Evolutionary conservation across 2,329 filamentous ascomycete genomes (phyloP), one percentile per base, ranked within the genome.

Genomic region (Xylaria digitata): DNA sequence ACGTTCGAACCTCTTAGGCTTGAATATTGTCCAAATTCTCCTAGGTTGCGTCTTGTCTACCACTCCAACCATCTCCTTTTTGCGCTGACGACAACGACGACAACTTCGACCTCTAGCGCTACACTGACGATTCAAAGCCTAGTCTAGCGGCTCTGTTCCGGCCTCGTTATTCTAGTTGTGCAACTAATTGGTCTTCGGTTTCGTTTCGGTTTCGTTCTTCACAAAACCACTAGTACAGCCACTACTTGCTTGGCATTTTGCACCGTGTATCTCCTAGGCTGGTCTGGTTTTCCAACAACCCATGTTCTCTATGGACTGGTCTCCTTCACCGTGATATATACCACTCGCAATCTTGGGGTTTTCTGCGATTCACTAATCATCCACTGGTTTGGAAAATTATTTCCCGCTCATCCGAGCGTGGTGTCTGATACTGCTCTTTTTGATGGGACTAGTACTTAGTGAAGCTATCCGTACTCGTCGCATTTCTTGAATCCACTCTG

Each of bases 91-190:
- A 42, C 46, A 40, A 45, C 40, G n/a, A 48, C 32, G 19, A 42
- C 37, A 26, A 57, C 30, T 21, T 42, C 30, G 21, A 52, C 13
- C 5, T 43, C 52, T 64, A 52, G 67, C 57, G 61, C 34, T 30
- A 17, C 30, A 34, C 46, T 32, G 46, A 46, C 61, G 48, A 58
- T 67, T 26, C 54, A 8, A 49, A 30, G 42, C 49, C 43, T 48
- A 52, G 60, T 54, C 59, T 65, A 70, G 65, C 49, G 55, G 46
- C 53, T 62, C 54, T 58, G 63, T 63, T 55, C 54, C 49, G 50
- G 52, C 42, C 48, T 66, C 23, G 46, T 61, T 54, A 43, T 53
- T 63, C 21, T 21, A 46, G 37, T 37, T 49, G 46, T 45, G 53
- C 65, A 23, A 37, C 57, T 37, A 32, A 37, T 53, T 37, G 8